Conservation (phyloP, 371 early-diverging fungal species). For the Syncephalastrum monosporum region DNA sequence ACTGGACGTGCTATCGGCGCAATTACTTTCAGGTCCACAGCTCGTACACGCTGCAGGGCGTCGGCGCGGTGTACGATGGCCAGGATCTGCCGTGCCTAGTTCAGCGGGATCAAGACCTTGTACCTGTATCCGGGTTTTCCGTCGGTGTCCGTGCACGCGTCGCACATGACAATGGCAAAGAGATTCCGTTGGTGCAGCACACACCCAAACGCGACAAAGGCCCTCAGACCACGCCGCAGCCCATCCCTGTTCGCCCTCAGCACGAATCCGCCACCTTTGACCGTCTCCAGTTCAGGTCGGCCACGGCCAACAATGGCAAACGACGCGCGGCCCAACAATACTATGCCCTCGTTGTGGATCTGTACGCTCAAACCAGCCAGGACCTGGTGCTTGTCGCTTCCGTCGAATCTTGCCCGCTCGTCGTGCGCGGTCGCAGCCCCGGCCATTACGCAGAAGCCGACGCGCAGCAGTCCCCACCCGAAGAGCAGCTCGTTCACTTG, state of each 20-base stretch:
- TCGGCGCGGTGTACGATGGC: conserved; percentile 40
- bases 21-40: conserved; percentile 89
- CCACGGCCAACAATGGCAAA: conserved; percentile 90
- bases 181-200: conserved; percentile 83
- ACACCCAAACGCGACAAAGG: conserved; percentile 92
- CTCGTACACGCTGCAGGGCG: conserved; percentile 59
- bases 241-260: conserved; percentile 55
- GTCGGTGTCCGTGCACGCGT: conserved; percentile 66
- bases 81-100: conserved; percentile 59
- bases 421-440: conserved; percentile 90
- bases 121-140: conserved; percentile 50
- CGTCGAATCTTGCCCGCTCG: conserved; percentile 70
- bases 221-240: conserved; percentile 71
- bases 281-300: conserved; percentile 90
- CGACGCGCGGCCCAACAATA: conserved; percentile 87
- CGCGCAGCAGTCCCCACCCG: no score
- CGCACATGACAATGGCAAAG: conserved; percentile 51
- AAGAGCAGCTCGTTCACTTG: no score
- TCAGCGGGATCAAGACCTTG: conserved; percentile 28
- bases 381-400: conserved; percentile 59
- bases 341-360: conserved; percentile 66
- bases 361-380: conserved; percentile 60
- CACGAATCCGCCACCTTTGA: conserved; percentile 72
- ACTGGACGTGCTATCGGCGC: conserved; percentile 92
- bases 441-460: conserved; percentile 81